phyloP scores from a whole-genome alignment of 768 basidiomycete species.

The Hericium erinaceus region DNA sequence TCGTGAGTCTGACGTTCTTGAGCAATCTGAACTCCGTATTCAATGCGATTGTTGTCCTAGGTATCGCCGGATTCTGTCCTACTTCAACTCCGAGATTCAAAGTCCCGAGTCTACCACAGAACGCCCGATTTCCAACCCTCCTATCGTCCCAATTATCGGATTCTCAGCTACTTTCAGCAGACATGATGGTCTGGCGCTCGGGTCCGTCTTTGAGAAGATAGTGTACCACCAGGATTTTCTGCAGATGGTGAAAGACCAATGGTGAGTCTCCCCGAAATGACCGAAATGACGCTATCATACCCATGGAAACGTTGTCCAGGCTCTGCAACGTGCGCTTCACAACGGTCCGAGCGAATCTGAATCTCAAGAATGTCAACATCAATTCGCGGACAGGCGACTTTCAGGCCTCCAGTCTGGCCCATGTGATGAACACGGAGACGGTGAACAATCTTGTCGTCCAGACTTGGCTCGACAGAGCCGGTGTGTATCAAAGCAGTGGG shows the following conservation, averaged over 20 bases:
- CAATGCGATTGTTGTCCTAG: conserved; percentile 26
- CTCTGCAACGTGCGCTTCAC: conserved; percentile 84
- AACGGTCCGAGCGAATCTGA: conserved; percentile 63
- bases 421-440: conserved; percentile 70
- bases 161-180: conserved; percentile 94
- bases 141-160: conserved; percentile 71
- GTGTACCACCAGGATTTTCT: conserved; percentile 89
- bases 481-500: conserved; percentile 31
- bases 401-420: conserved; percentile 64
- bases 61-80: conserved; percentile 76
- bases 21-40: background rate
- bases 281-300: background rate
- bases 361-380: conserved; percentile 58
- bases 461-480: conserved; percentile 79
- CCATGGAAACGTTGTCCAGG: conserved; percentile 30
- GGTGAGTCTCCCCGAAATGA: conserved; percentile 33
- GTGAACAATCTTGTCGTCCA: conserved; percentile 73
- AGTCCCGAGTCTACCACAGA: conserved; percentile 33
- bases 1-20: conserved; percentile 50
- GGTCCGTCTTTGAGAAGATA: conserved; percentile 82
- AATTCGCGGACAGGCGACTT: conserved; percentile 74
- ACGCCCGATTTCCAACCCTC: conserved; percentile 26
- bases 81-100: conserved; percentile 64
- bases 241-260: conserved; percentile 89
- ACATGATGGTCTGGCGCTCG: conserved; percentile 83